phyloP scores from a whole-genome alignment of 768 basidiomycete genomes.

The Auricularia sp. region DNA sequence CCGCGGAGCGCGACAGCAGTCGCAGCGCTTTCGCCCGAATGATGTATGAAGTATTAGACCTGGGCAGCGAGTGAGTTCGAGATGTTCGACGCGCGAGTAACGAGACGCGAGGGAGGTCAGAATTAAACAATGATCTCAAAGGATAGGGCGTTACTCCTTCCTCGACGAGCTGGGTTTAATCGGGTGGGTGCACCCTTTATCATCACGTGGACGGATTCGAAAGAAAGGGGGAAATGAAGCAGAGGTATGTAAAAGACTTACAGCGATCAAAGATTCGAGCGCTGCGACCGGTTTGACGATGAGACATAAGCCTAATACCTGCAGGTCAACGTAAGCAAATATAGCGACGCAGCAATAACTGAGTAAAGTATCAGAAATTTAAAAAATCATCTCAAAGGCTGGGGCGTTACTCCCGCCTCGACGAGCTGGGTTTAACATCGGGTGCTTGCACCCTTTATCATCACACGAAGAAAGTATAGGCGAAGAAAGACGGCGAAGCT shows the following conservation, averaged over 20 bases:
- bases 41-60: too few relatives aligned
- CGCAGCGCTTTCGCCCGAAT: too few relatives aligned
- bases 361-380: neutral
- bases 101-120: neutral
- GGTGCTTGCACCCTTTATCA: constrained; percentile 3
- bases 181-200: neutral
- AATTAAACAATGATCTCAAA: neutral
- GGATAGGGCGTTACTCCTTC: constrained; percentile 1
- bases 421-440: constrained; percentile 1
- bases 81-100: too few relatives aligned
- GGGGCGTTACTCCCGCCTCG: constrained; percentile 1
- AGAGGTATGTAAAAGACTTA: too few relatives aligned
- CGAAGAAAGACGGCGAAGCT: neutral
- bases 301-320: too few relatives aligned
- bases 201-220: neutral
- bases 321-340: too few relatives aligned
- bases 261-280: too few relatives aligned
- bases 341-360: too few relatives aligned
- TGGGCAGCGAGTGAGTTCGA: too few relatives aligned
- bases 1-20: too few relatives aligned
- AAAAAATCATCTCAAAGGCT: neutral
- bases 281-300: too few relatives aligned
- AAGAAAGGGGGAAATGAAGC: too few relatives aligned
- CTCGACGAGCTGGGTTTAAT: constrained; percentile 3
- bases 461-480: neutral